Evolutionary conservation across 2,329 filamentous ascomycete genomes (phyloP).

Genomic region (Eutypa lata): DNA sequence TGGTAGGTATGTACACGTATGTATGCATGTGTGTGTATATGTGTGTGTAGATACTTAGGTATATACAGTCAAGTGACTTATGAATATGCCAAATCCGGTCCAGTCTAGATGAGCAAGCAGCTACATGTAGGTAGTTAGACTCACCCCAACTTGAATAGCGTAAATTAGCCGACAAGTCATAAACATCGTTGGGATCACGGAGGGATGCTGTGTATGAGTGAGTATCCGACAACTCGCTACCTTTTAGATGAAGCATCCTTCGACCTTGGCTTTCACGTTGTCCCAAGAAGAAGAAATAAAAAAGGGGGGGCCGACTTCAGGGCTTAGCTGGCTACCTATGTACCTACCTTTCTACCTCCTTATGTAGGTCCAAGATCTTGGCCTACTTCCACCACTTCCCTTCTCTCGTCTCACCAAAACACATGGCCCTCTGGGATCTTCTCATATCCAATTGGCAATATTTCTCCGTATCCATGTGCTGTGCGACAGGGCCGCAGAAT

Average conservation of each 20-base stretch:
- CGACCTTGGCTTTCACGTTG: background rate
- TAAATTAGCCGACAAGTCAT: background rate
- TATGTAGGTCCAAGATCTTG: background rate
- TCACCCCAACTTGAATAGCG: no score
- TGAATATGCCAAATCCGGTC: no score
- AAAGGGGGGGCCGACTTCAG: no score
- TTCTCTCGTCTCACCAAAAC: slow-evolving; percentile 24
- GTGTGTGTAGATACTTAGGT: no score
- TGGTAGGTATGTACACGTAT: no score
- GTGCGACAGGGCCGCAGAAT: slow-evolving; percentile 25
- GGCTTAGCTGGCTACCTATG: no score
- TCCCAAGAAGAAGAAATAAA: background rate
- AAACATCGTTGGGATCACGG: no score
- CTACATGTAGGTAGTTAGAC: no score
- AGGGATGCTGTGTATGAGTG: background rate
- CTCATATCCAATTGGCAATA: slow-evolving; percentile 21
- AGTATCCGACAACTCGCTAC: background rate
- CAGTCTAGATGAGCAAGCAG: no score
- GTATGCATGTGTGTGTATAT: no score
- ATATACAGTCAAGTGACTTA: no score
- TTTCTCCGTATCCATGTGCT: slow-evolving; percentile 28
- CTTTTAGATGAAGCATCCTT: background rate
- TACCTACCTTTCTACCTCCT: background rate
- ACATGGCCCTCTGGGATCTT: slow-evolving; percentile 25
- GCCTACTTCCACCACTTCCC: slow-evolving; percentile 2